A percentile compares a stretch with the other conserved stretches of the same genome.
Conservation (phyloP, 164 flowering plant species). For the Dillenia suffruticosa region DNA sequence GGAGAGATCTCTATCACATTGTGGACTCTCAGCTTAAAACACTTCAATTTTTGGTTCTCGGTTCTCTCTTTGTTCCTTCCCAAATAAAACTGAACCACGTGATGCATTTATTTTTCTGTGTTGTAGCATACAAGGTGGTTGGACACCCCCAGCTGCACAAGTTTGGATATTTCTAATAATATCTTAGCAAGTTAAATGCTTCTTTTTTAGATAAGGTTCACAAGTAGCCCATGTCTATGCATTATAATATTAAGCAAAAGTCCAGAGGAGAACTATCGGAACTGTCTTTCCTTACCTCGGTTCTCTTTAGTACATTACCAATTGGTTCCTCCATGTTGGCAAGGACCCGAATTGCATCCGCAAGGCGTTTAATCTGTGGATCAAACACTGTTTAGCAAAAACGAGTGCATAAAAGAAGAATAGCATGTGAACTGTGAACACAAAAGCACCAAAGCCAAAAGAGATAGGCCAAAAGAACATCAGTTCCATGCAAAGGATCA, state of each 20-base stretch:
- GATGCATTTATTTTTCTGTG: too few relatives aligned
- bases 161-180: too few relatives aligned
- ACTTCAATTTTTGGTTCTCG: too few relatives aligned
- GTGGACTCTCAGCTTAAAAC: too few relatives aligned
- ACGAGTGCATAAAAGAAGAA: neutral
- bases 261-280: neutral
- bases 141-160: too few relatives aligned
- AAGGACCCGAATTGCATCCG: conserved; percentile 80
- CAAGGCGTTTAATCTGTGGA: conserved; percentile 68
- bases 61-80: too few relatives aligned
- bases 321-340: conserved; percentile 97
- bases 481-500: neutral
- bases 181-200: too few relatives aligned
- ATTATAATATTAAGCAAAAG: neutral
- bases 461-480: neutral
- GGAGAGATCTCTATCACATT: too few relatives aligned
- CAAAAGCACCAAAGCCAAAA: conserved; percentile 1
- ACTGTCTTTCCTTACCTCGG: conserved; percentile 50
- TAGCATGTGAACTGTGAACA: neutral
- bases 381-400: neutral
- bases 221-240: too few relatives aligned
- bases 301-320: conserved; percentile 70
- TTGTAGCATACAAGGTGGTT: too few relatives aligned
- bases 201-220: too few relatives aligned
- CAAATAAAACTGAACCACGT: too few relatives aligned